Conservation (phyloP, 768 basidiomycete species). For the Coprinopsis sp. region DNA sequence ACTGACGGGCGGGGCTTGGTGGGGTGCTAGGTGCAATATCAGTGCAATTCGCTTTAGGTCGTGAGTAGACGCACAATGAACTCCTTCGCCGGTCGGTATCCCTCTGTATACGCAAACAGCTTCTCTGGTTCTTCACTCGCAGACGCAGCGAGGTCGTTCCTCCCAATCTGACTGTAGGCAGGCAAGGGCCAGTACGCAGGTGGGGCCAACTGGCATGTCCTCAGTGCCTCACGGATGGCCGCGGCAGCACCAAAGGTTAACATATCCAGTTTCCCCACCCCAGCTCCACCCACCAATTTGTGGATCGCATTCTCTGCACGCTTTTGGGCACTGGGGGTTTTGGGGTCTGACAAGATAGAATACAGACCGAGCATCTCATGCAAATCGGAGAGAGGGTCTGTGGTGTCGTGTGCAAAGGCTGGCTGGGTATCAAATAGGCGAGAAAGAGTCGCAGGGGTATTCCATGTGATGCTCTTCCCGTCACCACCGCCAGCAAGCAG, state of each 20-base stretch:
- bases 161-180: conserved; percentile 64
- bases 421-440: conserved; percentile 43
- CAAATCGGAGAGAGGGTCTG: conserved; percentile 53
- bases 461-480: conserved; percentile 50
- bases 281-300: conserved; percentile 47
- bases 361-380: conserved; percentile 55
- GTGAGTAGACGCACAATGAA: conserved; percentile 40
- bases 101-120: conserved; percentile 43
- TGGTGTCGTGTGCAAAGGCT: conserved; percentile 58
- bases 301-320: conserved; percentile 64
- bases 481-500: background rate
- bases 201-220: conserved; percentile 78
- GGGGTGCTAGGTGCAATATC: conserved; percentile 38
- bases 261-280: conserved; percentile 44
- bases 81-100: conserved; percentile 55
- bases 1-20: conserved; percentile 47
- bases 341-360: conserved; percentile 52
- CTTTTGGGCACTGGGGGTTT: conserved; percentile 47
- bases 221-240: conserved; percentile 80
- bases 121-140: conserved; percentile 44
- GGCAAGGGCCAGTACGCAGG: conserved; percentile 67
- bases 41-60: background rate
- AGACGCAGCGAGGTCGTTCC: conserved; percentile 70
- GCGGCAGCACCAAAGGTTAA: conserved; percentile 69
- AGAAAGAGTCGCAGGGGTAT: conserved; percentile 43